A percentile compares a stretch with the other conserved stretches of the same genome.
Conservation (phyloP, 1,139 yeast species). For the Starmera stellimalicola region DNA sequence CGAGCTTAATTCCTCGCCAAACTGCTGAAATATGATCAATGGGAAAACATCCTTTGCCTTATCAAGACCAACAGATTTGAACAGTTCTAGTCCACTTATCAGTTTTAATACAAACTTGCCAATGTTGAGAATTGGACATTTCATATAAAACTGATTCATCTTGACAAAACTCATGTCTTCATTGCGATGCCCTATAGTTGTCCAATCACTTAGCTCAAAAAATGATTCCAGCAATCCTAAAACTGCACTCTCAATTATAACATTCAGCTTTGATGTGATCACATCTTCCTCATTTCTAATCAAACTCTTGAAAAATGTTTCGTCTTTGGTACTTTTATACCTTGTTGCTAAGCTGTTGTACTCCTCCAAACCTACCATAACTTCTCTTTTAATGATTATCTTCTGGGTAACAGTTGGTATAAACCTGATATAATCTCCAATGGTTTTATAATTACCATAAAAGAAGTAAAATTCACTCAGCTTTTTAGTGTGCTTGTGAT, state of each 20-base stretch:
- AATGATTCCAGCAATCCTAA: constrained; percentile 3
- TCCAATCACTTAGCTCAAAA: background rate
- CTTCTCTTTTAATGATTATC: background rate
- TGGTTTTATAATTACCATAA: background rate
- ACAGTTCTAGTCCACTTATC: background rate
- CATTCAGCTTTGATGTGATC: background rate
- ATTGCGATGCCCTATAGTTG: background rate
- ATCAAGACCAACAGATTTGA: background rate
- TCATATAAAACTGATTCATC: constrained; percentile 3
- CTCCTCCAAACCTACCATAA: background rate
- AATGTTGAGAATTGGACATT: constrained; percentile 2
- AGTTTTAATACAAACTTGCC: constrained; percentile 2
- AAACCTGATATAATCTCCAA: background rate
- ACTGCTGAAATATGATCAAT: background rate
- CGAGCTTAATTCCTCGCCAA: background rate
- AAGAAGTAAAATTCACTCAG: background rate
- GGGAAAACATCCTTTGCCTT: background rate
- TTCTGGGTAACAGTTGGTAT: background rate
- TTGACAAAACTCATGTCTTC: constrained; percentile 1
- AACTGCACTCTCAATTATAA: background rate
- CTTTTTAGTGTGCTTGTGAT: background rate
- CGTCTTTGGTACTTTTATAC: background rate
- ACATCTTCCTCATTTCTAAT: background rate
- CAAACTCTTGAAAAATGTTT: background rate
- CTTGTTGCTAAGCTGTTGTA: background rate